These are phyloP conservation scores for Arthromyces matolae DNA, from an alignment of 768 basidiomycete species.

Conservation along the genomic window DNA sequence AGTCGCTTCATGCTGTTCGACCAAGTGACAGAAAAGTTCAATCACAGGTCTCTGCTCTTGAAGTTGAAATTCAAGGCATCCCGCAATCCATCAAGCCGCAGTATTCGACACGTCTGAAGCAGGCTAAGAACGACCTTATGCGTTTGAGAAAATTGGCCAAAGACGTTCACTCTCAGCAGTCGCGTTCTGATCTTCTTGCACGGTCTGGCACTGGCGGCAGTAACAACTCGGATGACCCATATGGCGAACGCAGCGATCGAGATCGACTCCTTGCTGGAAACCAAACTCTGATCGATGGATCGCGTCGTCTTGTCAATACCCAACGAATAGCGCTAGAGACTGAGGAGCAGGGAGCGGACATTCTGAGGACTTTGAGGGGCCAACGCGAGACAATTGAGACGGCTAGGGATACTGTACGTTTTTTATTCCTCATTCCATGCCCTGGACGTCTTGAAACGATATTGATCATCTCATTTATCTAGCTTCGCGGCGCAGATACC, in stretches of 20 bases:
- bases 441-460: background rate
- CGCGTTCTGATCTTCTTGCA: conserved; percentile 58
- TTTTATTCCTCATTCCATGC: background rate
- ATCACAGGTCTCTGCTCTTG: conserved; percentile 84
- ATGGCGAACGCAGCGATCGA: conserved; percentile 59
- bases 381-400: conserved; percentile 93
- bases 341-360: conserved; percentile 87
- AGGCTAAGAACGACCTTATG: conserved; percentile 66
- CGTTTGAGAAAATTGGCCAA: conserved; percentile 76
- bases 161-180: conserved; percentile 51
- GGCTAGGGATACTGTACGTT: conserved; percentile 72
- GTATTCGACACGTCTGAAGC: conserved; percentile 63
- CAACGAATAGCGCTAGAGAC: conserved; percentile 91
- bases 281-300: conserved; percentile 69
- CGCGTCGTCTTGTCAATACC: conserved; percentile 67
- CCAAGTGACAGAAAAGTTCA: background rate
- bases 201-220: conserved; percentile 13
- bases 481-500: conserved; percentile 79
- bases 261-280: conserved; percentile 72
- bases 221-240: conserved; percentile 71
- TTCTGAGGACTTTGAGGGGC: conserved; percentile 69
- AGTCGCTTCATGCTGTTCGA: background rate
- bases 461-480: background rate
- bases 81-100: conserved; percentile 74
- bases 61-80: conserved; percentile 89